Evolutionary conservation across 2,329 filamentous ascomycete species (phyloP), one percentile per base, ranked within the genome.

Genomic region (Aspergillus tamarii): DNA sequence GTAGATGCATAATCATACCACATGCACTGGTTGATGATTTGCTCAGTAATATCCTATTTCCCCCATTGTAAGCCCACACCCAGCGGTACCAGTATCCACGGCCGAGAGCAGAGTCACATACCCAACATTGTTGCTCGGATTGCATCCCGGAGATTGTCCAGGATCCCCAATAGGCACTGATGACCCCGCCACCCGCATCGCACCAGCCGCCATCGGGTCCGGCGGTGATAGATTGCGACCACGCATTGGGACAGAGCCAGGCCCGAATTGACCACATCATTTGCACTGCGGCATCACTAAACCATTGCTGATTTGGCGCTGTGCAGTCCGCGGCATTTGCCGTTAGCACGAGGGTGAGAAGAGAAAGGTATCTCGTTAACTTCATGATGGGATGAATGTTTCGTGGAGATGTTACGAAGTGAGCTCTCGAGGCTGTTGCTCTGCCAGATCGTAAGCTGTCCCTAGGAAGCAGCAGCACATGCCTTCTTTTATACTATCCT

Each of bases 1-100:
- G 61, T 63, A 5, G 50, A 52, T 1, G 57, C 61, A 34, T 12
- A 63, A 41, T 60, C 53, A 45, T 63, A 63, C 61, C 57, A 60
- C 61, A 63, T 63, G 61, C 61, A 63, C 34, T 63, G 61, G 26
- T 57, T 60, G 57, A 63, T 63, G 57, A 63, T 63, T 60, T 63
- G 32, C 43, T 63, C 61, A 11, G 61, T 60, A 39, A 63, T 57
- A 52, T 63, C 61, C 61, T 63, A 23, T 50, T 39, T 16, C 4
- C 11, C 9, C 19, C 0, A 23, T 36, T 59, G 48, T 26, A 16
- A 32, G 32, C 23, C 32, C 32, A 45, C 32, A 45, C 11, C 19
- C 16, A 8, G 12, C 6, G 2, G 9, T 9, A 26, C 10, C 16
- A 12, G 12, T 34, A 8, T 34, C 41, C 23, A 45, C 32, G 1